Evolutionary conservation across 768 basidiomycete species (phyloP), one percentile per base, ranked within the genome.

Genomic region (Suillus lakei): DNA sequence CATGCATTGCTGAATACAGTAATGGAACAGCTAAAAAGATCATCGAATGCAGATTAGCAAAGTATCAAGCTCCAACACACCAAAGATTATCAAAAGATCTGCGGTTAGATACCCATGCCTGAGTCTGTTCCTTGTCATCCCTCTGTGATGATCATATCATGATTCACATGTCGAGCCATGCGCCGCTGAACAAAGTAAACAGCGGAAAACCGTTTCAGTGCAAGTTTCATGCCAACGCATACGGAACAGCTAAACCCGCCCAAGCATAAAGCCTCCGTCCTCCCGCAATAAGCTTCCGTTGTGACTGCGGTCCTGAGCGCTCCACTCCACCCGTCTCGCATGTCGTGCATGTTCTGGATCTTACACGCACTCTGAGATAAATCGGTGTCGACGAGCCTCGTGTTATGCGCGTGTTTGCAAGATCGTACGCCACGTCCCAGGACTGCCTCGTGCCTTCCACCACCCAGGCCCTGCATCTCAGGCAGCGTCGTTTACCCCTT

Each of bases 401-500:
- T 59, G 58, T 59, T 26, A 28, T 28, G 26, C 39, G 39, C 58
- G 39, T 59, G 38, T 59, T 58, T 21, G 21, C 26, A 10, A 30
- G 26, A 28, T 59, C 38, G 39, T 41, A 23, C 28, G 58, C 39
- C 39, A 39, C 38, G 38, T 59, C 58, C 58, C 58, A 59, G 58
- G 58, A 59, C 26, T 36, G 41, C 26, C 38, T 59, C 39, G 38
- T 59, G 58, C 26, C 21, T 58, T 58, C 55, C 55, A 30, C 50
- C 23, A 58, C 36, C 58, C 18, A 39, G 56, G 50, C 50, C 53
- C 32, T 54, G 53, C 53, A 53, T 32, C 30, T 21, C 10, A 21
- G 51, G 30, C 51, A 54, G 32, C 38, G 58, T 59, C 58, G 16
- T 59, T 23, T 39, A 12, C 53, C 32, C 53, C 36, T 58, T 59